A percentile compares a stretch with the other conserved stretches of the same genome.
phyloP scores from a whole-genome alignment of 768 basidiomycete species.

The Boletus reticulatus region DNA sequence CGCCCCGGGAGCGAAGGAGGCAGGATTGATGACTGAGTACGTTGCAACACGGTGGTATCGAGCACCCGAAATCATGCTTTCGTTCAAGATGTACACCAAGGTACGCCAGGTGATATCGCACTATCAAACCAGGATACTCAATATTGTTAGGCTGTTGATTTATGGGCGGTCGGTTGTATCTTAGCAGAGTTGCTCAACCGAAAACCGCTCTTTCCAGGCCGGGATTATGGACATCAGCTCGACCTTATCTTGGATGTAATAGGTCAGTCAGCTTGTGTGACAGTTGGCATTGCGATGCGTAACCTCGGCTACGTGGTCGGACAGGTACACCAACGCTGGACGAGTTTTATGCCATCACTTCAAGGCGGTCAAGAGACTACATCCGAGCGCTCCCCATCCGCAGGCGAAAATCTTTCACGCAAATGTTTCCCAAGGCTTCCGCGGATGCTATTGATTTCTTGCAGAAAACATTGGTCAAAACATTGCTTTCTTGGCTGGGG shows the following conservation, averaged over 20 bases:
- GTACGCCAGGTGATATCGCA: slow-evolving; percentile 29
- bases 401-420: slow-evolving; percentile 66
- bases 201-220: slow-evolving; percentile 84
- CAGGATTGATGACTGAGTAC: slow-evolving; percentile 76
- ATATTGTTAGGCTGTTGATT: slow-evolving; percentile 54
- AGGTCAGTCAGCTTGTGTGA: slow-evolving; percentile 36
- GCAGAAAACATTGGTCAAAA: slow-evolving; percentile 60
- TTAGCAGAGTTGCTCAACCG: slow-evolving; percentile 81
- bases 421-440: slow-evolving; percentile 76
- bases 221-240: slow-evolving; percentile 85
- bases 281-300: slow-evolving; percentile 14
- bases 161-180: slow-evolving; percentile 76
- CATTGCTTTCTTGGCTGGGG: slow-evolving; percentile 26
- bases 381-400: slow-evolving; percentile 83
- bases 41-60: slow-evolving; percentile 94
- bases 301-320: slow-evolving; percentile 17
- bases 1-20: slow-evolving; percentile 55
- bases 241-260: slow-evolving; percentile 87
- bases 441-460: slow-evolving; percentile 71
- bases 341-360: slow-evolving; percentile 89
- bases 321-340: slow-evolving; percentile 80
- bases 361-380: slow-evolving; percentile 81
- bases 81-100: slow-evolving; percentile 87
- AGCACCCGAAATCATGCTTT: slow-evolving; percentile 93
- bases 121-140: slow-evolving; percentile 8